phyloP scores from a whole-genome alignment of 2,329 filamentous ascomycete genomes.

The Fusarium sambucinum region DNA sequence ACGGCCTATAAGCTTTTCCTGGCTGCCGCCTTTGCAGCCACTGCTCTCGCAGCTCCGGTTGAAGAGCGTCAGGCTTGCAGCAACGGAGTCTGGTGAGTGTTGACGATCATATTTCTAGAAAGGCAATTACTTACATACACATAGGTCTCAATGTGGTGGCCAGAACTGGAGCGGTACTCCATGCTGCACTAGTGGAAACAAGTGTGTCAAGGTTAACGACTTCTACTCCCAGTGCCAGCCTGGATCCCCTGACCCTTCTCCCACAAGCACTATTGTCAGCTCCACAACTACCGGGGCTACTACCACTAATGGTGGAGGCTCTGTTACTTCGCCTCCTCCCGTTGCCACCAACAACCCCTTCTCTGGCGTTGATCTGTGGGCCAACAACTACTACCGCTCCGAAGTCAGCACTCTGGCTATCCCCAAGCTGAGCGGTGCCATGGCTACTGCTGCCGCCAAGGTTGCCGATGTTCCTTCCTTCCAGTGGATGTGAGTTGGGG shows the following conservation, averaged over 20 bases:
- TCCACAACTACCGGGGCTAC: slow-evolving; percentile 32
- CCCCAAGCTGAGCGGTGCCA: slow-evolving; percentile 69
- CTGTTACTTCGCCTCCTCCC: slow-evolving; percentile 44
- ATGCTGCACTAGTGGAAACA: slow-evolving; percentile 53
- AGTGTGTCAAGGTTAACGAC: slow-evolving; percentile 45
- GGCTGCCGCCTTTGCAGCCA: slow-evolving; percentile 35
- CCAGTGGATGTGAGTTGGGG: slow-evolving; percentile 61
- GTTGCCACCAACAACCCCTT: slow-evolving; percentile 65
- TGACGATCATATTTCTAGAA: accelerated
- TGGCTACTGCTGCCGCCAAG: slow-evolving; percentile 64
- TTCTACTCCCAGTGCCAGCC: slow-evolving; percentile 44
- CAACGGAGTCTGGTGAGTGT: slow-evolving; percentile 34
- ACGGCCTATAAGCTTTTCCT: slow-evolving; percentile 32
- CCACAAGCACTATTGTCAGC: slow-evolving; percentile 24
- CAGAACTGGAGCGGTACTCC: slow-evolving; percentile 58
- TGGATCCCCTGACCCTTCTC: slow-evolving; percentile 28
- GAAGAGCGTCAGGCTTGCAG: slow-evolving; percentile 52
- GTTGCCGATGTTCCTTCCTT: slow-evolving; percentile 66
- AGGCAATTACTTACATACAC: not conserved
- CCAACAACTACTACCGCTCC: slow-evolving; percentile 67
- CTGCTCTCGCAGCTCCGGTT: slow-evolving; percentile 56
- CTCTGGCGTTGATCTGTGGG: slow-evolving; percentile 62
- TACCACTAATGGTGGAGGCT: not conserved
- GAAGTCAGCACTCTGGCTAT: slow-evolving; percentile 69
- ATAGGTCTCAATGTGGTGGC: slow-evolving; percentile 60